Percentiles rank a stretch among this genome's conserved stretches.
Evolutionary conservation across 164 flowering plant species (phyloP).

Genomic region (Euptelea pleiosperma): DNA sequence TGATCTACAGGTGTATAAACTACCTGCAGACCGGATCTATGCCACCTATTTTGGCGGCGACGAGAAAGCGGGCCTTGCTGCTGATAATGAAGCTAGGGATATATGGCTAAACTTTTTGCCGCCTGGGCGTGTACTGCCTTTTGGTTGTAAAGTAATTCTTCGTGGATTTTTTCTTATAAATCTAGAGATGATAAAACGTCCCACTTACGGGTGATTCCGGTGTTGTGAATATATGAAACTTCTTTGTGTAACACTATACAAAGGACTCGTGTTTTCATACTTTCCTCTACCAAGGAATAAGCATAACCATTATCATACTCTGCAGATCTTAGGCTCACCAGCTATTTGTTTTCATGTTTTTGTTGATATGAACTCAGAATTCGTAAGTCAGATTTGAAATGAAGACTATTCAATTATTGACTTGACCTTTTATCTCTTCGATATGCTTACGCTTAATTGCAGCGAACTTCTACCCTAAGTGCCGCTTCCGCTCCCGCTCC

Average conservation of each 20-base stretch:
- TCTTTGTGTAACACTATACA: neutral
- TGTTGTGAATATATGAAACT: too few species aligned
- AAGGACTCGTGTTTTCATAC: neutral
- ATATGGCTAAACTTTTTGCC: constrained; percentile 83
- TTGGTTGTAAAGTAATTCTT: constrained; percentile 77
- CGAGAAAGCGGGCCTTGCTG: constrained; percentile 75
- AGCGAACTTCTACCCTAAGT: too few species aligned
- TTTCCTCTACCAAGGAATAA: neutral
- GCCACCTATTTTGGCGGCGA: constrained; percentile 99
- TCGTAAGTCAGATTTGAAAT: neutral
- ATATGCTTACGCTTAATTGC: too few species aligned
- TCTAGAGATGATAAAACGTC: neutral
- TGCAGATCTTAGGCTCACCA: too few species aligned
- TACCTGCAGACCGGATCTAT: constrained; percentile 77
- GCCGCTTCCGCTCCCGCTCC: too few species aligned
- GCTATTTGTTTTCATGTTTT: neutral
- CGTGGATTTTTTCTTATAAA: neutral
- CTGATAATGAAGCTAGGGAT: constrained; percentile 85
- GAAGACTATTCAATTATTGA: too few species aligned
- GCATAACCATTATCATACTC: neutral
- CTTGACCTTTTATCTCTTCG: too few species aligned
- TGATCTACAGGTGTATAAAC: constrained; percentile 55
- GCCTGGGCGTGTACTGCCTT: constrained; percentile 77
- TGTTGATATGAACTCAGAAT: neutral
- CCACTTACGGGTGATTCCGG: too few species aligned